Conservation (phyloP, 352 stramenopile species). For the Saprolegnia parasitica region DNA sequence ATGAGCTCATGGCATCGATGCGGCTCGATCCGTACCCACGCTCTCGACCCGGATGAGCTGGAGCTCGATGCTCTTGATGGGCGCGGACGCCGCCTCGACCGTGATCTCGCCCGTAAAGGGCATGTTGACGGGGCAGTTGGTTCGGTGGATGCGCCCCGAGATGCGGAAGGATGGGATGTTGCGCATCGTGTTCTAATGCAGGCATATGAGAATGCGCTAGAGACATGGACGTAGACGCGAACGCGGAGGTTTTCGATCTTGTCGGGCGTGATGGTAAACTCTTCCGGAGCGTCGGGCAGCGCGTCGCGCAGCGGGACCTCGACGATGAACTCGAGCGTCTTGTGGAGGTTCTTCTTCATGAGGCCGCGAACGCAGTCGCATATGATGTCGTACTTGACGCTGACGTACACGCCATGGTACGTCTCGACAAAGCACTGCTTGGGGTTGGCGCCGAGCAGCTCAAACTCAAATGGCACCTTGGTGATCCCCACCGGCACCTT, state of each 20-base stretch:
- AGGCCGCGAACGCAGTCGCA: slow-evolving; percentile 80
- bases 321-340: slow-evolving; percentile 88
- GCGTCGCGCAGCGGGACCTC: slow-evolving; percentile 75
- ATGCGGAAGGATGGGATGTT: slow-evolving; percentile 77
- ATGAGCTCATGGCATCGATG: not conserved
- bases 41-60: slow-evolving; percentile 89
- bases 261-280: slow-evolving; percentile 81
- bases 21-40: slow-evolving; percentile 33
- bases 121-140: slow-evolving; percentile 86
- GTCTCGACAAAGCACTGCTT: slow-evolving; percentile 79
- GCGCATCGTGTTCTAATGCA: slow-evolving; percentile 44
- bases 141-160: slow-evolving; percentile 74
- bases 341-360: slow-evolving; percentile 83
- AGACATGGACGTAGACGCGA: slow-evolving; percentile 31
- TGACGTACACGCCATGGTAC: slow-evolving; percentile 91
- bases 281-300: slow-evolving; percentile 53
- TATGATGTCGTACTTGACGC: slow-evolving; percentile 86
- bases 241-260: slow-evolving; percentile 75
- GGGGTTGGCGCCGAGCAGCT: slow-evolving; percentile 54
- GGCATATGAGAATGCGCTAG: not conserved
- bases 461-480: slow-evolving; percentile 89
- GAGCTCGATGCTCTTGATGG: slow-evolving; percentile 86
- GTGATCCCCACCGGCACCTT: slow-evolving; percentile 75
- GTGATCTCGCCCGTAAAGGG: slow-evolving; percentile 87
- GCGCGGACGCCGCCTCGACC: slow-evolving; percentile 63